Evolutionary conservation across 2,329 filamentous ascomycete species (phyloP).

Genomic region (Cladophialophora carrionii): DNA sequence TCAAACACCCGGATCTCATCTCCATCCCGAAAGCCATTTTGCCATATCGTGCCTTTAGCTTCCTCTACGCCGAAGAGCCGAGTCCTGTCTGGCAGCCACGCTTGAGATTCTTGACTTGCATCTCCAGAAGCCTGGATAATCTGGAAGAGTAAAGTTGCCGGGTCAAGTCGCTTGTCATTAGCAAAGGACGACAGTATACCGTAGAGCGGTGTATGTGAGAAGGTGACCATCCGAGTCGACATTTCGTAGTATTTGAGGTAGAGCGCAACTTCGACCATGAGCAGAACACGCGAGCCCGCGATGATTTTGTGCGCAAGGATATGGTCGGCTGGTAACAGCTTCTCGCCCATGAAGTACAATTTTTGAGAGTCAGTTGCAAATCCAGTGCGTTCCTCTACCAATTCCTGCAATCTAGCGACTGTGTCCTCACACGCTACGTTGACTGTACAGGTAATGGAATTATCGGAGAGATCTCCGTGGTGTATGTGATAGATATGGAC

Average conservation of each 20-base stretch:
- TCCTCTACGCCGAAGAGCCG: conserved; percentile 14
- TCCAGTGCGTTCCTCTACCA: not conserved
- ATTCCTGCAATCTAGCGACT: not conserved
- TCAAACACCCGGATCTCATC: conserved; percentile 14
- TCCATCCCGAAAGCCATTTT: conserved; percentile 17
- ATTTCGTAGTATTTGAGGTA: not conserved
- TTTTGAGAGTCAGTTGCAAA: not conserved
- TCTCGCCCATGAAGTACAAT: not conserved
- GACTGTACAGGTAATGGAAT: not conserved
- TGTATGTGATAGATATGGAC: not conserved
- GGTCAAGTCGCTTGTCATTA: not conserved
- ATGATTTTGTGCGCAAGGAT: not conserved
- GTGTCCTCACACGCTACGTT: not conserved
- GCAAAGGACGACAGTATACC: not conserved
- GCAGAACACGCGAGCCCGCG: not conserved
- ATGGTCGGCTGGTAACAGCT: not conserved
- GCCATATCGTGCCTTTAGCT: conserved; percentile 10
- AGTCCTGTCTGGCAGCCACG: conserved; percentile 10
- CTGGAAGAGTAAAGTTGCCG: conserved; percentile 4
- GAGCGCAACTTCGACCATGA: not conserved
- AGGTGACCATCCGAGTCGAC: not conserved
- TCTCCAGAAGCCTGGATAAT: conserved; percentile 1
- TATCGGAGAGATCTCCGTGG: not conserved
- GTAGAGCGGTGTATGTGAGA: not conserved
- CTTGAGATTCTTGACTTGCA: not conserved